Conservation (phyloP, 805 yeast species). For the Yarrowia sp. region DNA sequence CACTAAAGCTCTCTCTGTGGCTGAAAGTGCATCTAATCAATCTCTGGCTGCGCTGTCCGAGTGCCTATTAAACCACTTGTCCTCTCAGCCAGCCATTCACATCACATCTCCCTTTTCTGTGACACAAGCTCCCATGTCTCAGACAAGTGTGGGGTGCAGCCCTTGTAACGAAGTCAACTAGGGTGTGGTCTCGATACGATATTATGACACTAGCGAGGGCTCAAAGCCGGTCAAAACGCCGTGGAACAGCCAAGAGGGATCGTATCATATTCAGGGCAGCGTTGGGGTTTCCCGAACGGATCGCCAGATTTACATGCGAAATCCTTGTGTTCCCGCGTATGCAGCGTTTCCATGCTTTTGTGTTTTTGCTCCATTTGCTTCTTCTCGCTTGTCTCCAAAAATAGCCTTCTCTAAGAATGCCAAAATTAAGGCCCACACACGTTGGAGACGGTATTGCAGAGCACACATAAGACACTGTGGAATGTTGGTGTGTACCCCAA, state of each 20-base stretch:
- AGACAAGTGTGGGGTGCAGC: conserved; percentile 34
- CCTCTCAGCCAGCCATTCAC: background rate
- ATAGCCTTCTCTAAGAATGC: conserved; percentile 23
- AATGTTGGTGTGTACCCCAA: conserved; percentile 1
- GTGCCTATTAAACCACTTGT: background rate
- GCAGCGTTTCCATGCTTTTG: background rate
- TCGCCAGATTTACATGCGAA: conserved; percentile 4
- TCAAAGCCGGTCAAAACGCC: background rate
- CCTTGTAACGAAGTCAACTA: background rate
- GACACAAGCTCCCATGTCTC: conserved; percentile 8
- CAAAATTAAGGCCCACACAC: conserved; percentile 1
- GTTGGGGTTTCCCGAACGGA: conserved; percentile 6
- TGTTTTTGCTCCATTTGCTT: conserved; percentile 2
- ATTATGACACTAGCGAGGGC: background rate
- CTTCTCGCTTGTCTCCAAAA: background rate
- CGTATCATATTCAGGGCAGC: conserved; percentile 10
- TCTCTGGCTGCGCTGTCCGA: no score
- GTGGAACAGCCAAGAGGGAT: background rate
- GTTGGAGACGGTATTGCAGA: conserved; percentile 1
- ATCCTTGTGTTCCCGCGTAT: background rate
- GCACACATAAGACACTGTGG: background rate
- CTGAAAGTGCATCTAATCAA: no score
- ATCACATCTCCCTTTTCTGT: conserved; percentile 8
- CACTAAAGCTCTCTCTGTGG: background rate
- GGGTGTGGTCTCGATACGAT: background rate